Base-by-base conservation (phyloP, 225 moss, liverwort and hornwort species). In the Lunularia cruciata region DNA sequence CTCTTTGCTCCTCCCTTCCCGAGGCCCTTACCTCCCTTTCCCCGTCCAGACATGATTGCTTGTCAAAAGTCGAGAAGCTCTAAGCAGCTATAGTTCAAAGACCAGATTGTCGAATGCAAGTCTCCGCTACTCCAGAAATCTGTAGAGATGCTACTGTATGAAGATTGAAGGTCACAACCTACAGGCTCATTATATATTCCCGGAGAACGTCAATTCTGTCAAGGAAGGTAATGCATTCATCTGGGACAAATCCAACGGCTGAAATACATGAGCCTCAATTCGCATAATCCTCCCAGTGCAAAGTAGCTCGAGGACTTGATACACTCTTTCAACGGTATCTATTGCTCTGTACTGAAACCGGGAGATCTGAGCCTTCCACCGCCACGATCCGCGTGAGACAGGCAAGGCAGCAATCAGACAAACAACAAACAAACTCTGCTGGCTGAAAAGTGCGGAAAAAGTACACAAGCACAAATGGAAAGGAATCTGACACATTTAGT, bases 1-100 rank as follows among this genome's bases (percentile, higher is more conserved):
- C 80, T 43, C 72, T 80, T 80, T 0, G 80, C 80, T 3, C 80
- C 80, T 35, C 80, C 80, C 63, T 80, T 80, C 3, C 80, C 80
- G 46, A 80, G 38, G 2, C 80, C 80, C 57, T 80, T 80, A 0
- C 80, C 80, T 67, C 80, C 80, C 31, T 80, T 80, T 0, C 80
- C 80, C 2, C 80, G 59, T 34, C 80, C 80, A 36, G 80, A 80
- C 80, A 80, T 80, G 37, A 20, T 12, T 54, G 6, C 67, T 8
- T 3, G 19, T 6, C 60, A 5, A 30, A 16, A 60, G 60, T 60
- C 15, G 26, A 18, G 26, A 18, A 56, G 22, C 8, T 53, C 15
- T 53, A 25, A 53, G 6, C 52, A 4, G 52, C 10, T 4, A 19
- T 25, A 14, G 7, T 4, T 19, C 10, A 9, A 5, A 53, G 15